phyloP scores from a whole-genome alignment of 352 stramenopile genomes.

The Phytophthora syringae region DNA sequence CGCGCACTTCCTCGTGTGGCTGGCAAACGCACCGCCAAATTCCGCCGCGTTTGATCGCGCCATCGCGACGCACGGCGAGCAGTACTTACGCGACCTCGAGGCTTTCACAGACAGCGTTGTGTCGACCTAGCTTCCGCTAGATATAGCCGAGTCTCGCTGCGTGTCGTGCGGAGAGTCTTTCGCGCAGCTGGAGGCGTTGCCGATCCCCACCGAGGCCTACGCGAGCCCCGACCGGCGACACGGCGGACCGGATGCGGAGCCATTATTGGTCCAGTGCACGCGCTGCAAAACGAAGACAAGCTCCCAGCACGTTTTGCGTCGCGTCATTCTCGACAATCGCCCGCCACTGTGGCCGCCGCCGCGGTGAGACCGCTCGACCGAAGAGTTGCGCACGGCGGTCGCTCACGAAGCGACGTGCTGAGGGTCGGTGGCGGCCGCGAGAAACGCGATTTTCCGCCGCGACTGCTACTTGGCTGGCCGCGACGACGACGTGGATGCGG shows the following conservation, averaged over 20 bases:
- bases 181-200: neutral
- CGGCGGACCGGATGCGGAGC: neutral
- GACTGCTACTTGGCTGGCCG: neutral
- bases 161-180: neutral
- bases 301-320: neutral
- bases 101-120: neutral
- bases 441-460: neutral
- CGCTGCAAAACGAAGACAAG: neutral
- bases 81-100: neutral
- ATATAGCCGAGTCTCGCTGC: neutral
- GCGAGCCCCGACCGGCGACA: too few relatives aligned
- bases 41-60: neutral
- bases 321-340: neutral
- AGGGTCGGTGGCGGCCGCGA: neutral
- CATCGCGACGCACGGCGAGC: neutral
- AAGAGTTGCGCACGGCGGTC: neutral
- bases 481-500: neutral
- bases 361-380: neutral
- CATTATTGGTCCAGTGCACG: neutral
- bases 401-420: neutral
- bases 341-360: neutral
- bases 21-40: neutral
- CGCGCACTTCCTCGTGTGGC: conserved; percentile 1
- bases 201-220: neutral
- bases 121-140: too few relatives aligned